These are phyloP conservation scores for Delonix regia DNA, from an alignment of 306 rosid species.

Conservation along the genomic window DNA sequence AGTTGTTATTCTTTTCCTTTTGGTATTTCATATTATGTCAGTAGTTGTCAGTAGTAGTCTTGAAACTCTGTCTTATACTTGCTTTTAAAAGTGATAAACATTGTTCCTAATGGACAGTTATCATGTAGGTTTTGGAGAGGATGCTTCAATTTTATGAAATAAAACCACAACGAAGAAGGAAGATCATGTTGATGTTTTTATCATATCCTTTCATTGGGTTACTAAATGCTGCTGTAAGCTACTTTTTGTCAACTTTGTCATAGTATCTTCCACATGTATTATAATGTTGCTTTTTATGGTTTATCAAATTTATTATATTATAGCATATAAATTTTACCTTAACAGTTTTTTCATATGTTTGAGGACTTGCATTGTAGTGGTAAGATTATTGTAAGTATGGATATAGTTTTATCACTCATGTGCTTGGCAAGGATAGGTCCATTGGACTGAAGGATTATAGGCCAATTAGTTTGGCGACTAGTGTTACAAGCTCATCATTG, in stretches of 20 bases:
- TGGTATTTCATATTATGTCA: not conserved
- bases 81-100: slow-evolving; percentile 17
- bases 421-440: not conserved
- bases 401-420: not conserved
- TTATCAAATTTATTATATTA: not conserved
- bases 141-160: slow-evolving; percentile 63
- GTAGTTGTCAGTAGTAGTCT: not conserved
- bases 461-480: not conserved
- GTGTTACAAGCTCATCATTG: not conserved
- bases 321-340: not conserved
- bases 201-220: slow-evolving; percentile 74
- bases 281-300: not conserved
- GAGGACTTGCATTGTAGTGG: not conserved
- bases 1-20: slow-evolving; percentile 25
- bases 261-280: not conserved
- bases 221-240: slow-evolving; percentile 86
- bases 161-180: slow-evolving; percentile 32
- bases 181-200: slow-evolving; percentile 40
- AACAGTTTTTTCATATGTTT: not conserved
- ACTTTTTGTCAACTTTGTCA: slow-evolving; percentile 15
- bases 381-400: not conserved
- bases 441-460: not conserved
- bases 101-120: slow-evolving; percentile 28
- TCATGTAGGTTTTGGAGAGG: slow-evolving; percentile 71
- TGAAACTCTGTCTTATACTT: slow-evolving; percentile 11